A percentile compares a stretch with the other conserved stretches of the same genome.
Evolutionary conservation across 1,139 yeast species (phyloP).

Genomic region (Candida labiduridarum): DNA sequence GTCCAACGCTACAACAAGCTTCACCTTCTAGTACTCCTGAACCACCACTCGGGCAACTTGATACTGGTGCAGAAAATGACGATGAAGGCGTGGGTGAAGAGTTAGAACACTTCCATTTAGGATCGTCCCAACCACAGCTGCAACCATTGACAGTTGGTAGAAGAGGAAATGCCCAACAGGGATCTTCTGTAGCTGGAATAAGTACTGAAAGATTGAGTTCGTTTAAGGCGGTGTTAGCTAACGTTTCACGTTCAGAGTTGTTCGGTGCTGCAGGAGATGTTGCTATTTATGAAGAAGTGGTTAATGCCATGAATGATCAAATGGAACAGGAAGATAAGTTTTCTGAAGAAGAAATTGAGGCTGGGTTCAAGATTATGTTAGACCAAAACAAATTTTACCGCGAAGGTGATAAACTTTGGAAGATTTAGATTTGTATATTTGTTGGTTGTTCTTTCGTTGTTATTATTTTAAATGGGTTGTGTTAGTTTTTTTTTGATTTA

Average conservation of each 20-base stretch:
- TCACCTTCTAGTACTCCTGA: slow-evolving; percentile 15
- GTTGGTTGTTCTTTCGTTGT: background rate
- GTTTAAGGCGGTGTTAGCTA: slow-evolving; percentile 50
- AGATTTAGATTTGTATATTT: slow-evolving; percentile 5
- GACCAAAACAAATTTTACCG: slow-evolving; percentile 60
- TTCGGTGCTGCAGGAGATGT: slow-evolving; percentile 48
- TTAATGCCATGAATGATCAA: slow-evolving; percentile 50
- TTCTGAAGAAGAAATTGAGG: slow-evolving; percentile 50
- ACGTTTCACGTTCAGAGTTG: slow-evolving; percentile 46
- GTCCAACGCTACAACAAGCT: slow-evolving; percentile 13
- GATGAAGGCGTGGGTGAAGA: slow-evolving; percentile 27
- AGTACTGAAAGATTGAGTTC: slow-evolving; percentile 52
- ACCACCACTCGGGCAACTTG: slow-evolving; percentile 14
- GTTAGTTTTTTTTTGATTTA: slow-evolving; percentile 1
- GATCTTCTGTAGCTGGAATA: slow-evolving; percentile 25
- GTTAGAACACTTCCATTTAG: slow-evolving; percentile 25
- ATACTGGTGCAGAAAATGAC: slow-evolving; percentile 17
- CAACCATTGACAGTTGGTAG: slow-evolving; percentile 31
- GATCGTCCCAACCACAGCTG: slow-evolving; percentile 8
- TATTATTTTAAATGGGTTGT: background rate
- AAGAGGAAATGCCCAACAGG: slow-evolving; percentile 17
- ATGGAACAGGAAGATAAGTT: slow-evolving; percentile 66
- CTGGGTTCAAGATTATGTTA: slow-evolving; percentile 56
- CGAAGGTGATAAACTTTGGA: slow-evolving; percentile 59
- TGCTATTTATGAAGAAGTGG: slow-evolving; percentile 48